These are phyloP conservation scores for Alloteropsis semialata DNA, from an alignment of 176 grass and related monocot genomes.

Conservation along the genomic window DNA sequence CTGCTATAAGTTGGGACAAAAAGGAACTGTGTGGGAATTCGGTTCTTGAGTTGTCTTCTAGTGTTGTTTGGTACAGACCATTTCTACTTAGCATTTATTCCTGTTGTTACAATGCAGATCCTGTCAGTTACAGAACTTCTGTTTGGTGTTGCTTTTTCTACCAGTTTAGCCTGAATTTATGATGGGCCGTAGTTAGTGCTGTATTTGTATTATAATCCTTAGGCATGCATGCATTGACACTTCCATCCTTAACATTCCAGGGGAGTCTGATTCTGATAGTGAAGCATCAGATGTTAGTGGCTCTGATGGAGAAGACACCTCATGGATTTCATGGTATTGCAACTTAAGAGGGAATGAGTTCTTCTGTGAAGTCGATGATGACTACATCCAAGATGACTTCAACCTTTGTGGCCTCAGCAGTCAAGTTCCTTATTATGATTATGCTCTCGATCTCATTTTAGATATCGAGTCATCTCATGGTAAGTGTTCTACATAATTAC, in stretches of 20 bases:
- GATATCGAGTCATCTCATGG: slow-evolving; percentile 74
- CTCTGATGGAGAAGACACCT: slow-evolving; percentile 78
- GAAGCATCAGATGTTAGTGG: slow-evolving; percentile 87
- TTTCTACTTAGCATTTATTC: not conserved
- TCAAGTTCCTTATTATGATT: slow-evolving; percentile 88
- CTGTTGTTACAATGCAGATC: not conserved
- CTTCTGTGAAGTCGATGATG: slow-evolving; percentile 89
- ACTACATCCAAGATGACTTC: slow-evolving; percentile 95
- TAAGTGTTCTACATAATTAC: slow-evolving; percentile 45
- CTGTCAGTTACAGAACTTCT: not conserved
- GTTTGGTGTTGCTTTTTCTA: slow-evolving; percentile 2
- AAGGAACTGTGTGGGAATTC: not conserved
- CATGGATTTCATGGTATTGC: slow-evolving; percentile 96
- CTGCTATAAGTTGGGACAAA: not conserved
- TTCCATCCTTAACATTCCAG: slow-evolving; percentile 30
- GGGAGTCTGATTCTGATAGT: slow-evolving; percentile 79
- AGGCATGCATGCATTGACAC: slow-evolving; percentile 14
- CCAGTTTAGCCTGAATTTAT: not conserved
- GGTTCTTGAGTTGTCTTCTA: not conserved
- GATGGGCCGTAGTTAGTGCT: not conserved
- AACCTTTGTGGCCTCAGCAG: slow-evolving; percentile 89
- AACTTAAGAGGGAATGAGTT: slow-evolving; percentile 86
- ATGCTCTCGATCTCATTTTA: slow-evolving; percentile 94
- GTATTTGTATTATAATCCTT: not conserved
- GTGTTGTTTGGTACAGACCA: not conserved